Evolutionary conservation across 805 yeast genomes (phyloP), one percentile per base, ranked within the genome.

Genomic region (Grigorovia humatica): DNA sequence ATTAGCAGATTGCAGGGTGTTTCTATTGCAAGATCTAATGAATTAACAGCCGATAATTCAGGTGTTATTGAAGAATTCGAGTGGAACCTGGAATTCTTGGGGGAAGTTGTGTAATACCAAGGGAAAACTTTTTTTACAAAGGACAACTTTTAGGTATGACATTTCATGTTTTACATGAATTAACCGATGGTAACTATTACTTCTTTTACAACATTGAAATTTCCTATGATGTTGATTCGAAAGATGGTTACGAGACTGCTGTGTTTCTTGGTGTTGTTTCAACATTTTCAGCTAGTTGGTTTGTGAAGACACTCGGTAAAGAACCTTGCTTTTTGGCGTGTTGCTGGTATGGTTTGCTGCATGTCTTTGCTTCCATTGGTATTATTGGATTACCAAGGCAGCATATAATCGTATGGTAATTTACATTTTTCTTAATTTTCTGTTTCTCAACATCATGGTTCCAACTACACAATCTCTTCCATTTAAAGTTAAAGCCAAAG

Each of bases 361-460:
- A 63, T 48, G 64, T 76, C 53, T 83, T 77, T 62, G 78, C 87
- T 11, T 72, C 82, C 35, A 73, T 83, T 50, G 88, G 88, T 67
- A 79, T 80, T 43, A 76, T 78, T 43, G 66, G 57, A 48, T 56
- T 70, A 47, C 76, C 46, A 74, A 72, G 57, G 74, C 81, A 52
- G 78, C 82, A 48, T 88, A 88, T 70, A 68, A 79, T 67, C 83
- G 80, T 50, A 80, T 83, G 87, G 81, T 79, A 80, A 70, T 74
- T 83, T 59, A 74, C 87, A 23, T 80, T 85, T 73, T 70, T 83
- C 61, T 83, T 73, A 74, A 79, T 83, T 57, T 81, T 82, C 77
- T 80, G 75, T 73, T 83, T 82, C 61, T 88, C 29, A 75, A 82
- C 47, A 78, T 87, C 29, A 83, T 88, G 88, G 88, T 85, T 58